Base-by-base conservation (phyloP, 257 asterid genomes). In the Plantago ovata region DNA sequence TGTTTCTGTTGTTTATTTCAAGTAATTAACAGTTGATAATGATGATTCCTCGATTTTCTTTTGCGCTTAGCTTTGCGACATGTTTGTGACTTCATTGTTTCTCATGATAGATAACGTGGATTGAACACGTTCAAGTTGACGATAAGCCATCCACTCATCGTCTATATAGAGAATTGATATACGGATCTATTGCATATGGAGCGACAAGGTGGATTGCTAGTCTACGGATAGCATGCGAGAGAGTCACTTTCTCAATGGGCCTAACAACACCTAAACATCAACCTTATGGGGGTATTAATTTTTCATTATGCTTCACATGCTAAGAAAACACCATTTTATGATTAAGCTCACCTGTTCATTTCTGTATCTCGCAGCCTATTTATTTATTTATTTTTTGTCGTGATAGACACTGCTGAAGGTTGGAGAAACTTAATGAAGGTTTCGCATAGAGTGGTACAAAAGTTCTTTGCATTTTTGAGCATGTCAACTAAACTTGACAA, bases 81-180 rank as follows among this genome's bases (percentile, higher is more conserved):
- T 8, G 7, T 24, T 24, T 24, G 32, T 5, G 32, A 2, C 20
- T n/a, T 22, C 18, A 10, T 55, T 42, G 8, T 64, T 13, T 42
- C 55, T 58, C 8, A 14, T 56, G 56, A 50, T 16, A 89, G 97
- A 81, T 89, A 45, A 80, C 89, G 56, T 89, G 97, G 97, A 55
- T 89, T 6, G 97, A 86, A 49, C 94, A 86, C 61, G 84, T 86
- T 56, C 86, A 89, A 77, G 90, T 86, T 59, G 87, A 84, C 14
- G 95, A 82, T 56, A 82, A 77, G 65, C 49, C 52, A 10, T 54
- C 61, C 41, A 82, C 78, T 53, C 81, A 81, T 67, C 80, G 76
- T 50, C 53, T 86, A 38, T 86, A 75, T 56, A 74, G 82, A 72
- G 90, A 84, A 48, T 44, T 89, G 21, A 70, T 86, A 11, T 60